phyloP scores from a whole-genome alignment of 1,284 basidiomycete genomes.

The Sporisorium reilianum region DNA sequence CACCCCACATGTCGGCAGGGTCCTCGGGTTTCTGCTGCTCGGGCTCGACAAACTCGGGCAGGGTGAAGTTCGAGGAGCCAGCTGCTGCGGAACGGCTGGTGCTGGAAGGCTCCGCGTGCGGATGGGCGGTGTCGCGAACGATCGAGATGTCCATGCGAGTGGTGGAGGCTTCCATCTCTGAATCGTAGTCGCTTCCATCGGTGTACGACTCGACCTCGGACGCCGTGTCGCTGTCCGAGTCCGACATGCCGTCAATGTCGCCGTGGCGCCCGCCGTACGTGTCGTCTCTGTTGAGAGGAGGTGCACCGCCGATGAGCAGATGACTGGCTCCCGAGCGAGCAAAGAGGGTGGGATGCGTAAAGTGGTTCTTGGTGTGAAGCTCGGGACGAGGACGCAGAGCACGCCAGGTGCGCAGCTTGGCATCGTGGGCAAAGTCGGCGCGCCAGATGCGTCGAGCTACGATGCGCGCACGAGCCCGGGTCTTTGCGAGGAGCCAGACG shows the following conservation, averaged over 20 bases:
- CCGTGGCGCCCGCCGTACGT: constrained; percentile 24
- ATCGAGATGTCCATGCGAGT: constrained; percentile 43
- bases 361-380: constrained; percentile 52
- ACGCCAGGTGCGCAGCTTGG: constrained; percentile 31
- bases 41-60: constrained; percentile 42
- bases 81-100: constrained; percentile 11
- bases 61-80: constrained; percentile 13
- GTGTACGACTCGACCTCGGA: constrained; percentile 42
- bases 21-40: constrained; percentile 53
- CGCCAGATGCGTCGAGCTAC: constrained; percentile 43
- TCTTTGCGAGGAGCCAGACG: constrained; percentile 46
- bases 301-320: constrained; percentile 44
- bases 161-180: constrained; percentile 36
- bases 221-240: constrained; percentile 37
- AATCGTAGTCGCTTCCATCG: constrained; percentile 45
- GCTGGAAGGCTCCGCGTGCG: constrained; percentile 11
- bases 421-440: constrained; percentile 25
- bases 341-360: constrained; percentile 55
- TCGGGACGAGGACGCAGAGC: constrained; percentile 38
- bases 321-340: constrained; percentile 50
- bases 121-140: constrained; percentile 12
- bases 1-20: constrained; percentile 49
- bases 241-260: constrained; percentile 29
- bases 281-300: constrained; percentile 34
- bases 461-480: constrained; percentile 38